phyloP scores from a whole-genome alignment of 2,329 filamentous ascomycete genomes.

The Penicillium sp. region DNA sequence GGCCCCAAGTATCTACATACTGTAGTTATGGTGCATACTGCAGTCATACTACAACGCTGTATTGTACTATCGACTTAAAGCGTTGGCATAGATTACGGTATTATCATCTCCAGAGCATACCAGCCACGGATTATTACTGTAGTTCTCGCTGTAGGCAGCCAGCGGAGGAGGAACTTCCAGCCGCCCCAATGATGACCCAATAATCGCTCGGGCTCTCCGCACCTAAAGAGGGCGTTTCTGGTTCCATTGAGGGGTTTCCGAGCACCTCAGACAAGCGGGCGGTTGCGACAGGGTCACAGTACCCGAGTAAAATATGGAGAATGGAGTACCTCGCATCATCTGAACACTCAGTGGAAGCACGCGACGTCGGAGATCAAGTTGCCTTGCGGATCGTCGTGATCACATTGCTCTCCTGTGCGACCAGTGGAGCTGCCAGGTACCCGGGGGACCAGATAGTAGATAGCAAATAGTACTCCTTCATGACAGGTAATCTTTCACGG shows the following conservation, averaged over 20 bases:
- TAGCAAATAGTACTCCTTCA: too few relatives aligned
- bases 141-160: background rate
- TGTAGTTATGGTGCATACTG: background rate
- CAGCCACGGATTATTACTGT: background rate
- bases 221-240: background rate
- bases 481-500: too few relatives aligned
- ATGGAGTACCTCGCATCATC: constrained; percentile 15
- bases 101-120: background rate
- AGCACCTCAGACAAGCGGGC: background rate
- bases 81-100: background rate
- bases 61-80: too few relatives aligned
- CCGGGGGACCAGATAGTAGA: constrained; percentile 4
- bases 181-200: background rate
- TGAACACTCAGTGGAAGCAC: constrained; percentile 18
- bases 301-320: background rate
- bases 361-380: constrained; percentile 26
- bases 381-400: constrained; percentile 18
- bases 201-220: background rate
- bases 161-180: background rate
- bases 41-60: too few relatives aligned
- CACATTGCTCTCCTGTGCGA: constrained; percentile 3
- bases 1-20: too few relatives aligned
- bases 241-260: background rate
- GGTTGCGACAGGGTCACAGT: constrained; percentile 2
- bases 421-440: constrained; percentile 22